Evolutionary conservation across 495 filamentous ascomycete genomes (phyloP), one percentile per base, ranked within the genome.

Genomic region (Achaetomiella virescens): DNA sequence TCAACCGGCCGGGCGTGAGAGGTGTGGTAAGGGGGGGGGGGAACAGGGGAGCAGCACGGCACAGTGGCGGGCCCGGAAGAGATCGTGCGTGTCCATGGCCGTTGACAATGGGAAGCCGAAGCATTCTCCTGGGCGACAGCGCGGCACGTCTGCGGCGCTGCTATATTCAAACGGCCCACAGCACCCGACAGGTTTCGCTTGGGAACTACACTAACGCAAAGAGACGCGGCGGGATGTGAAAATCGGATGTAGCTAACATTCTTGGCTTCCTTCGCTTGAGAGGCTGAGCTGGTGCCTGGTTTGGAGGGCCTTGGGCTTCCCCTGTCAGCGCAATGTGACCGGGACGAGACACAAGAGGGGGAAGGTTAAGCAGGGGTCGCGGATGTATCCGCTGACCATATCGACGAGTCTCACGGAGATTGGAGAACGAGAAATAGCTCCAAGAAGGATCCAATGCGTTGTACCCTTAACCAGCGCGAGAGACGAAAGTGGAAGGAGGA

Each of bases 131-230:
- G 62, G 55, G 57, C 58, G 10, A 56, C 53, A 45, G 44, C 46
- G 62, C 59, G 57, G 69, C 66, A 66, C 49, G 55, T 47, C 21
- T 54, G 66, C 67, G 70, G 73, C 72, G 70, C 72, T 76, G 73
- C 72, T 75, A 74, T 75, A 73, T 74, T 72, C 66, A 75, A 69
- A 71, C 57, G 62, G 54, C 43, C 44, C 55, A 58, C 58, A 58
- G 54, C 42, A 53, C 54, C 59, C 51, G 50, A 15, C 40, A 51
- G 38, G 20, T 45, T 43, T 43, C n/a, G n/a, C 47, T 58, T n/a
- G 49, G 38, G 44, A 58, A n/a, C n/a, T n/a, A n/a, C n/a, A 47
- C 54, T 59, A 57, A 50, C 27, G 55, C 57, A 62, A 59, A 61
- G 55, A 61, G 38, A 43, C 62, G 65, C 61, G 66, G 65, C 61